Evolutionary conservation across 441 rosid genomes (phyloP), one percentile per base, ranked within the genome.

Genomic region (Pelargonium fulgidum): DNA sequence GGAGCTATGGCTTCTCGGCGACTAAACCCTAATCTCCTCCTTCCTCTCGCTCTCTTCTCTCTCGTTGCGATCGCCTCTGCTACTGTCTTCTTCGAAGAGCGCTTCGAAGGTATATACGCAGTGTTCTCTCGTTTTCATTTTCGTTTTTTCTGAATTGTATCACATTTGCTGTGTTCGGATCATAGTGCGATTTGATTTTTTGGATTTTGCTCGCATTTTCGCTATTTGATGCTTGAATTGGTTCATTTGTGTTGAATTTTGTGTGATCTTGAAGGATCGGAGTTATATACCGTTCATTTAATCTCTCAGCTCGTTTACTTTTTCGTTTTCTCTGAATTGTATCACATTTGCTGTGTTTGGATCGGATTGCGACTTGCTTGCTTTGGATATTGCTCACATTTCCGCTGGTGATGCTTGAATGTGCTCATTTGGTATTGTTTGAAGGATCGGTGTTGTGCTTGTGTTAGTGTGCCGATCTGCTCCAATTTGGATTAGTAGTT

Each of bases 61-160:
- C 75, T 83, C 14, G 4, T 83, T 0, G 82, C 80, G 24, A 68
- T 84, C 73, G 87, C 84, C 4, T 80, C 89, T 1, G 90, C 96
- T 7, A 62, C 74, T 39, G 91, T 89, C 66, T 82, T 88, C 85
- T 92, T 92, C 79, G 98, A 92, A 78, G 96, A 92, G 17, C 89
- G 85, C 13, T 92, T 90, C 72, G 89, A 86, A 1, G 97, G 98
- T 92, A 86, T 62, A 44, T 10, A 19, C 59, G 42, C 36, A 26
- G 0, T 16, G 12, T 33, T 6, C 3, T 54, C 68, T 8, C 1
- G 54, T 2, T 42, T n/a, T 48, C 10, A 6, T 1, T 29, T 39
- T 41, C 50, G 29, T 42, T 22, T 69, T 64, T 19, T 12, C 22
- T 64, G 67, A 1, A 0, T 12, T 33, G 50, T 67, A 29, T 44